A percentile compares a stretch with the other conserved stretches of the same genome.
Conservation (phyloP, 1,284 basidiomycete species). For the Ganoderma lingzhi region DNA sequence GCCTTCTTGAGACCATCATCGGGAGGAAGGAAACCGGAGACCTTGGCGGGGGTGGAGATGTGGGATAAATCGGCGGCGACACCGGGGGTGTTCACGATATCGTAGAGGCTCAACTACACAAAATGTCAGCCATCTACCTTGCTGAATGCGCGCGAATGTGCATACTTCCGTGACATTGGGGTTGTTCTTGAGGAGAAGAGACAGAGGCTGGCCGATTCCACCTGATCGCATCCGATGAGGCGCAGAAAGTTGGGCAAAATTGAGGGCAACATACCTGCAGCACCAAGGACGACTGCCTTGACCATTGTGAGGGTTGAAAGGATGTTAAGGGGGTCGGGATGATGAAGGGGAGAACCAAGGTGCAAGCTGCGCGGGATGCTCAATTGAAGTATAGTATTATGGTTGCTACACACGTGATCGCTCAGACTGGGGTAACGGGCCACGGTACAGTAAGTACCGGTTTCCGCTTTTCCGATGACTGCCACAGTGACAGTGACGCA, state of each 20-base stretch:
- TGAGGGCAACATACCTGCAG: conserved; percentile 68
- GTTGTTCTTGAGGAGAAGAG: conserved; percentile 90
- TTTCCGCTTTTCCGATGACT: not conserved
- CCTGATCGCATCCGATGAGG: conserved; percentile 51
- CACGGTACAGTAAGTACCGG: not conserved
- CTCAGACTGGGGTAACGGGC: not conserved
- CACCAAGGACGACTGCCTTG: conserved; percentile 94
- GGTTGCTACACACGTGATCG: conserved; percentile 30
- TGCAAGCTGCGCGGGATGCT: conserved; percentile 8
- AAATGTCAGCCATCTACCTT: not conserved
- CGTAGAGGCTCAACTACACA: conserved; percentile 83
- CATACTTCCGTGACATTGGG: conserved; percentile 79
- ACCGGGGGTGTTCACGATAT: conserved; percentile 97
- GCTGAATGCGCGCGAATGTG: not conserved
- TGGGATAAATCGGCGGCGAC: conserved; percentile 96
- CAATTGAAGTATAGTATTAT: not conserved
- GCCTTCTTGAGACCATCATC: conserved; percentile 87
- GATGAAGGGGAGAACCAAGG: conserved; percentile 22
- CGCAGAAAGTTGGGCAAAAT: not conserved
- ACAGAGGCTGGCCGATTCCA: conserved; percentile 93
- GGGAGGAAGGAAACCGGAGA: conserved; percentile 77
- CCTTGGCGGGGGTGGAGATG: conserved; percentile 82
- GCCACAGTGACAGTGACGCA: not conserved
- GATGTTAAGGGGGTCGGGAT: conserved; percentile 26
- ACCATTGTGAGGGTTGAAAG: conserved; percentile 56